Evolutionary conservation across 805 yeast genomes (phyloP), one percentile per base, ranked within the genome.

Genomic region (Teunomyces panamensis): DNA sequence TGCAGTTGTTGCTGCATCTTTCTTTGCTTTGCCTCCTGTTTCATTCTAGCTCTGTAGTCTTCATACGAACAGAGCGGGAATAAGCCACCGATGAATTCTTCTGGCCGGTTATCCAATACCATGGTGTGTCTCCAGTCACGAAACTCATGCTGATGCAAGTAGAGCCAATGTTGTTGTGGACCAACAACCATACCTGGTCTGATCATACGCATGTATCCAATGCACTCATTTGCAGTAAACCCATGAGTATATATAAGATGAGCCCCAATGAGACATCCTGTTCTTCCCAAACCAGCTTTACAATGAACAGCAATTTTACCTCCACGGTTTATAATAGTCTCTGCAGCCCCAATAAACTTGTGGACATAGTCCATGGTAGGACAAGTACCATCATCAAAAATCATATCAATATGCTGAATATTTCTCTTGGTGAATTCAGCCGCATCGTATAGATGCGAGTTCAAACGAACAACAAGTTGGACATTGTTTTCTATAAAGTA

Each of bases 131-230:
- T 80, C 98, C 99, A 94, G 59, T 90, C 97, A 59, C 97, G 79
- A 67, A 94, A 94, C 56, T 91, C 97, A 65, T 89, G 85, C 67
- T 94, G 99, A 64, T 94, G 97, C 53, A 94, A 77, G 62, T 94
- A 94, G 49, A 94, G 76, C 99, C 99, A 94, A 71, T 94, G 99
- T 65, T 94, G 99, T 67, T 94, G 99, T 2, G 99, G 99, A 0
- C 99, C 99, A 28, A 94, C 99, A n/a, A 94, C 97, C 99, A 94
- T 94, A 36, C 99, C 99, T 0, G 99, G 99, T 56, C 99, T 81
- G 53, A 94, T 78, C 80, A 94, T 87, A 65, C 99, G 79, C 92
- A 94, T 87, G 63, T 90, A 94, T 1, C 92, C 96, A 58, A 94
- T 94, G 67, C 96, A 94, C 67, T 94, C 99, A 63, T 81, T 87